Evolutionary conservation across 352 stramenopile genomes (phyloP).

Genomic region (Phytophthora nicotianae): DNA sequence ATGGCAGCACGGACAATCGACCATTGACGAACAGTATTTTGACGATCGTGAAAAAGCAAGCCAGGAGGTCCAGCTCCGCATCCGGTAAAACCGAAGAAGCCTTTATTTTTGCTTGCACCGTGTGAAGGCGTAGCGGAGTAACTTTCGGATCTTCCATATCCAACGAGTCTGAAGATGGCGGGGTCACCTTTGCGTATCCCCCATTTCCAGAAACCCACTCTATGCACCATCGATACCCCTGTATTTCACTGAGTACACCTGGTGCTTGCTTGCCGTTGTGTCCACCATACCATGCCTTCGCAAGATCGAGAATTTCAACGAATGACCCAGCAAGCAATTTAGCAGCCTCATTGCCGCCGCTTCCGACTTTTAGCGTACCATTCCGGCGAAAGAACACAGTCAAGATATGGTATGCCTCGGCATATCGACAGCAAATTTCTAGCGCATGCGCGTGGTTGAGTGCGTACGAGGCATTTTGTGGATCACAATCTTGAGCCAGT

Average conservation of each 20-base stretch:
- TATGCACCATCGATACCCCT: constrained; percentile 21
- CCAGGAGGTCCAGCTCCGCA: constrained; percentile 77
- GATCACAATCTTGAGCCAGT: constrained; percentile 42
- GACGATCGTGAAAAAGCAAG: constrained; percentile 79
- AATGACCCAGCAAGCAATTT: constrained; percentile 39
- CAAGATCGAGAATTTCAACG: constrained; percentile 34
- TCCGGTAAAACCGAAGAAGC: constrained; percentile 17
- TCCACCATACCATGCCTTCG: constrained; percentile 21
- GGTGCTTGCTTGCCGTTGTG: background rate
- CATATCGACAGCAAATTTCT: constrained; percentile 50
- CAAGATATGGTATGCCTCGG: constrained; percentile 49
- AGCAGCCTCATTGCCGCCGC: background rate
- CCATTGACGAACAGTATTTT: constrained; percentile 88
- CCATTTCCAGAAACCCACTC: constrained; percentile 31
- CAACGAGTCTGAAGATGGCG: background rate
- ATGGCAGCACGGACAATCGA: constrained; percentile 47
- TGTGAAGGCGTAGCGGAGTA: background rate
- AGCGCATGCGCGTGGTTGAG: constrained; percentile 72
- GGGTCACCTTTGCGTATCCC: constrained; percentile 33
- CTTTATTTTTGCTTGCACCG: constrained; percentile 7
- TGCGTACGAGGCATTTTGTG: constrained; percentile 59
- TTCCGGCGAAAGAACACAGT: constrained; percentile 51
- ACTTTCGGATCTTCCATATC: background rate
- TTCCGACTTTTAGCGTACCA: constrained; percentile 35
- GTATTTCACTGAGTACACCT: background rate